phyloP scores from a whole-genome alignment of 2,329 filamentous ascomycete species.

The Tolypocladium tropicale region DNA sequence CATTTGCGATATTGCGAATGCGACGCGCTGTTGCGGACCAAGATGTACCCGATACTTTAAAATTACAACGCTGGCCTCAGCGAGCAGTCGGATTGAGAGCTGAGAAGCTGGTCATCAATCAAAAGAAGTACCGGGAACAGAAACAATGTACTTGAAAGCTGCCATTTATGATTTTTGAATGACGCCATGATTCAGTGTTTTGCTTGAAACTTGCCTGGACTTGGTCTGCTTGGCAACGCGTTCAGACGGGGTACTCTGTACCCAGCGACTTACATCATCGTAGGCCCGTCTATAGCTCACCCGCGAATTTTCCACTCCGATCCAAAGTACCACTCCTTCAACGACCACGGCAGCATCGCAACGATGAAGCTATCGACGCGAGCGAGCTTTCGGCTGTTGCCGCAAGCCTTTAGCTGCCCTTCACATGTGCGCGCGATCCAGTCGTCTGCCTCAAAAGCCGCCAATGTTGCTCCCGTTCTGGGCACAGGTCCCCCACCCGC shows the following conservation, averaged over 20 bases:
- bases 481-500: slow-evolving; percentile 50
- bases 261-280: slow-evolving; percentile 8
- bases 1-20: neutral
- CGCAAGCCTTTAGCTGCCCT: slow-evolving; percentile 12
- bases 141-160: too few relatives aligned
- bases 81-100: neutral
- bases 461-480: slow-evolving; percentile 41
- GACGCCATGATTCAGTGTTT: too few relatives aligned
- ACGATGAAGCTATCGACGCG: slow-evolving; percentile 31
- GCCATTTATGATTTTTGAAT: too few relatives aligned
- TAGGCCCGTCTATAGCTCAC: neutral
- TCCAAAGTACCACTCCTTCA: slow-evolving; percentile 1
- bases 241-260: neutral
- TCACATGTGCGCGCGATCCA: slow-evolving; percentile 18
- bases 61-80: neutral
- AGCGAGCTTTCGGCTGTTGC: slow-evolving; percentile 25
- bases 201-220: too few relatives aligned
- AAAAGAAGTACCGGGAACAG: too few relatives aligned
- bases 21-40: neutral
- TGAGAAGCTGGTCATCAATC: too few relatives aligned
- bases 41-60: neutral
- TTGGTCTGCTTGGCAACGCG: neutral
- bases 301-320: slow-evolving; percentile 6
- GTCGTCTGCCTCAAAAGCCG: slow-evolving; percentile 22
- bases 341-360: slow-evolving; percentile 1